phyloP scores from a whole-genome alignment of 2,329 filamentous ascomycete genomes.

The Diaporthe sp. region DNA sequence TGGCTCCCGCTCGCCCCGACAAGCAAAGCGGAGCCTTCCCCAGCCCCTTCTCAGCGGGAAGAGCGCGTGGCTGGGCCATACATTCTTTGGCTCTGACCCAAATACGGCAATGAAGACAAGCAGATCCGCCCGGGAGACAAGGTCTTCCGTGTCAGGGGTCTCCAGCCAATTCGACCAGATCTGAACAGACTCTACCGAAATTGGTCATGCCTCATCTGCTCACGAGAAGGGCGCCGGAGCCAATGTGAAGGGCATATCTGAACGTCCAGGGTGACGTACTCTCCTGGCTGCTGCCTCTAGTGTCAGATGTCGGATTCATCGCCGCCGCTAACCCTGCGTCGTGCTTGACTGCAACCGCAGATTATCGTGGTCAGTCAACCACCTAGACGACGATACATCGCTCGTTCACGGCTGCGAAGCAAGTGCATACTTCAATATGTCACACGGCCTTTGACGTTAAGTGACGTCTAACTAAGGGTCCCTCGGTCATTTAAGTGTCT shows the following conservation, averaged over 20 bases:
- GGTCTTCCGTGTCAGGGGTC: conserved; percentile 6
- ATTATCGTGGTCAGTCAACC: neutral
- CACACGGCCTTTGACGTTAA: neutral
- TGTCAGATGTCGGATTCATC: conserved; percentile 20
- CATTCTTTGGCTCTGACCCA: neutral
- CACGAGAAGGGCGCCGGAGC: neutral
- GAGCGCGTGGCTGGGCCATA: neutral
- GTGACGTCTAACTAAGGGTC: neutral
- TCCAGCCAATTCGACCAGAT: neutral
- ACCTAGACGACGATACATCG: conserved; percentile 1
- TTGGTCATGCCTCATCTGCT: neutral
- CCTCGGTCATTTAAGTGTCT: conserved; percentile 15
- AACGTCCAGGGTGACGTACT: neutral
- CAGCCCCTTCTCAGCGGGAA: neutral
- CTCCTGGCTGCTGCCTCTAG: neutral
- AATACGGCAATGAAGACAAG: neutral
- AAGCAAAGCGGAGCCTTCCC: neutral
- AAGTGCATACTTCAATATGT: conserved; percentile 10
- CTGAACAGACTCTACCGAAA: neutral
- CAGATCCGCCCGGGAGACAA: conserved; percentile 4
- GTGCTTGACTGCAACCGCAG: conserved; percentile 16
- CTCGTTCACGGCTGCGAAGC: neutral
- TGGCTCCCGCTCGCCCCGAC: conserved; percentile 6
- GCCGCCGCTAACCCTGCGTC: conserved; percentile 15
- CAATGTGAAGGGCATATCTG: neutral